Conservation (phyloP, 306 rosid genomes). For the Nissolia schottii region DNA sequence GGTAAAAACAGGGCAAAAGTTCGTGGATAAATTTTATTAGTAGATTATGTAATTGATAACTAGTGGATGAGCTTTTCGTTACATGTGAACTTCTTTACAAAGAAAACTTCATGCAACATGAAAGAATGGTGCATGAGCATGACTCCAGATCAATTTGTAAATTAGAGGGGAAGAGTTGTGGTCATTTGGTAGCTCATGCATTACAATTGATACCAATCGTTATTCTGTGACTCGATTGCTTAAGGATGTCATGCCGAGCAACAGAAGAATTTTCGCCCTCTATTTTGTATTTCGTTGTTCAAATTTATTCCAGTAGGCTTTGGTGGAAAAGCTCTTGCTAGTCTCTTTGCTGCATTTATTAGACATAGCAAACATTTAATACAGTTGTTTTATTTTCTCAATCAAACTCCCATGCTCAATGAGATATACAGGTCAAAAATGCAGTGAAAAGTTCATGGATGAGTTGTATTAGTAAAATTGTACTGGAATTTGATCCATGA, state of each 20-base stretch:
- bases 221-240: slow-evolving; percentile 17
- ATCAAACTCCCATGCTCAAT: not conserved
- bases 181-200: not conserved
- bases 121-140: not conserved
- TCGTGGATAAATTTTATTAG: not conserved
- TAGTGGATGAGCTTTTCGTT: not conserved
- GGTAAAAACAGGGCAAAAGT: not conserved
- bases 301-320: slow-evolving; percentile 48
- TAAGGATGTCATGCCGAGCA: slow-evolving; percentile 43
- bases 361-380: slow-evolving; percentile 2
- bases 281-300: slow-evolving; percentile 32
- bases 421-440: not conserved
- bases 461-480: not conserved
- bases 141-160: slow-evolving; percentile 10
- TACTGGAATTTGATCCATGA: not conserved
- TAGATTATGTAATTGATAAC: not conserved
- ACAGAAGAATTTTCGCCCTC: slow-evolving; percentile 45
- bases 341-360: slow-evolving; percentile 55
- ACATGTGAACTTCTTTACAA: not conserved
- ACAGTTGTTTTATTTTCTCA: not conserved
- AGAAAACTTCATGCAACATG: not conserved
- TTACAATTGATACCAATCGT: not conserved
- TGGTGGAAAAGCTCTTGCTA: slow-evolving; percentile 48
- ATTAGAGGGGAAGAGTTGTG: not conserved
- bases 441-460: not conserved